A percentile compares a stretch with the other conserved stretches of the same genome.
phyloP scores from a whole-genome alignment of 176 grass and related monocot species.

The Canna indica region DNA sequence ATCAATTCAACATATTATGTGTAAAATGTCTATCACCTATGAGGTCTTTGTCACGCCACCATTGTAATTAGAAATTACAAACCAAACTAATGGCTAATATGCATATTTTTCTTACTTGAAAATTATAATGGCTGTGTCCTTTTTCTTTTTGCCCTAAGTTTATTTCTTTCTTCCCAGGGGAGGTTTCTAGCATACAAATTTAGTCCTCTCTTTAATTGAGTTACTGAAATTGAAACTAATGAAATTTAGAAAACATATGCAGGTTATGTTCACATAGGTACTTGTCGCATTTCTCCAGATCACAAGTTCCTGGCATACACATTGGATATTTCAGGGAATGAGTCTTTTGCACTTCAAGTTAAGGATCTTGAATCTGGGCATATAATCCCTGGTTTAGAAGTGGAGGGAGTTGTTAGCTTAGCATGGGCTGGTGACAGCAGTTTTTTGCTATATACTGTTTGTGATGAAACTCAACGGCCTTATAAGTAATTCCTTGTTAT shows the following conservation, averaged over 20 bases:
- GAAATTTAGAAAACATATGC: slow-evolving; percentile 22
- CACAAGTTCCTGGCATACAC: slow-evolving; percentile 90
- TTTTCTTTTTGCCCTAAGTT: not conserved
- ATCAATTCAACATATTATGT: not conserved
- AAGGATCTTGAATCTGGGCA: slow-evolving; percentile 55
- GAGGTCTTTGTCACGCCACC: not conserved
- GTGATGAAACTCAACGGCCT: slow-evolving; percentile 71
- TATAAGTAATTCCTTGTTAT: slow-evolving; percentile 50
- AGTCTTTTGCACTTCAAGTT: slow-evolving; percentile 69
- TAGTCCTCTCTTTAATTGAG: not conserved
- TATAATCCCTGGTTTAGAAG: slow-evolving; percentile 36
- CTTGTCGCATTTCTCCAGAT: slow-evolving; percentile 74
- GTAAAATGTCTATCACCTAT: not conserved
- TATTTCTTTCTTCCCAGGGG: not conserved
- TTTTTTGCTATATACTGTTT: slow-evolving; percentile 65
- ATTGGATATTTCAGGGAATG: slow-evolving; percentile 74
- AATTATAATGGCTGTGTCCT: not conserved
- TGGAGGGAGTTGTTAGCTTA: slow-evolving; percentile 74
- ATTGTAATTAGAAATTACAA: not conserved
- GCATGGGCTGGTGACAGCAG: slow-evolving; percentile 61
- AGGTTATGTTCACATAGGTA: slow-evolving; percentile 94
- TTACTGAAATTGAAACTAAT: slow-evolving; percentile 5
- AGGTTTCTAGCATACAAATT: not conserved
- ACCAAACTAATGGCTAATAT: not conserved
- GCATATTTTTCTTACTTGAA: not conserved